These are phyloP conservation scores for Sarocladiaceae sp. DNA, from an alignment of 2,329 filamentous ascomycete genomes.

Conservation along the genomic window DNA sequence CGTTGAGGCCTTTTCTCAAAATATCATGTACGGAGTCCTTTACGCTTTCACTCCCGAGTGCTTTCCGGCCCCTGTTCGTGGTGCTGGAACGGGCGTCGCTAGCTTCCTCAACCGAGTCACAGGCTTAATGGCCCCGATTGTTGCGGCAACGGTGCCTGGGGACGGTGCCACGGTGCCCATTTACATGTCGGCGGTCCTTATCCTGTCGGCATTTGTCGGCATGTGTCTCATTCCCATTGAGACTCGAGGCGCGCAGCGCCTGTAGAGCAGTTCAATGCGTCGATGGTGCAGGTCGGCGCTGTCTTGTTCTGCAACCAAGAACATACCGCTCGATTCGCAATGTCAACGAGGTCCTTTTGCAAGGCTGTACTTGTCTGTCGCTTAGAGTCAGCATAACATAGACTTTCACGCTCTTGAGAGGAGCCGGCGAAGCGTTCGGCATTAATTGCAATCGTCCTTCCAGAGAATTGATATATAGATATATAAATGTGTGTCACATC, in stretches of 20 bases:
- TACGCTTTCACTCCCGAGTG: conserved; percentile 75
- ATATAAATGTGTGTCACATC: background rate
- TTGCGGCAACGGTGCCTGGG: conserved; percentile 56
- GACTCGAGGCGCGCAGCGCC: conserved; percentile 51
- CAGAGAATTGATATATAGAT: no score
- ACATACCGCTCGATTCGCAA: background rate
- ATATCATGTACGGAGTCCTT: conserved; percentile 71
- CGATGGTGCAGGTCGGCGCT: no score
- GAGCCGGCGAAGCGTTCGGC: no score
- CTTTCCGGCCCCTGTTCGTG: conserved; percentile 65
- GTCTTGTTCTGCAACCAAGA: no score
- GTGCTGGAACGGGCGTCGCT: conserved; percentile 65
- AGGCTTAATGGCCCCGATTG: conserved; percentile 61
- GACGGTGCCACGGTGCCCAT: conserved; percentile 52
- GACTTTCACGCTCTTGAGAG: no score
- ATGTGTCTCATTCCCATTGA: conserved; percentile 58
- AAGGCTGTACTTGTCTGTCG: no score
- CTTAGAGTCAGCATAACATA: no score
- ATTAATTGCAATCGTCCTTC: no score
- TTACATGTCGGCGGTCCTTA: conserved; percentile 50
- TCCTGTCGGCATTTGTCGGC: conserved; percentile 51
- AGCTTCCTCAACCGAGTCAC: conserved; percentile 64
- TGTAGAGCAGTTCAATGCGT: no score
- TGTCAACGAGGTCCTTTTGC: background rate
- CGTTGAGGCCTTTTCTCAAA: conserved; percentile 65